Evolutionary conservation across 805 yeast genomes (phyloP).

Genomic region (Yarrowia sp.): DNA sequence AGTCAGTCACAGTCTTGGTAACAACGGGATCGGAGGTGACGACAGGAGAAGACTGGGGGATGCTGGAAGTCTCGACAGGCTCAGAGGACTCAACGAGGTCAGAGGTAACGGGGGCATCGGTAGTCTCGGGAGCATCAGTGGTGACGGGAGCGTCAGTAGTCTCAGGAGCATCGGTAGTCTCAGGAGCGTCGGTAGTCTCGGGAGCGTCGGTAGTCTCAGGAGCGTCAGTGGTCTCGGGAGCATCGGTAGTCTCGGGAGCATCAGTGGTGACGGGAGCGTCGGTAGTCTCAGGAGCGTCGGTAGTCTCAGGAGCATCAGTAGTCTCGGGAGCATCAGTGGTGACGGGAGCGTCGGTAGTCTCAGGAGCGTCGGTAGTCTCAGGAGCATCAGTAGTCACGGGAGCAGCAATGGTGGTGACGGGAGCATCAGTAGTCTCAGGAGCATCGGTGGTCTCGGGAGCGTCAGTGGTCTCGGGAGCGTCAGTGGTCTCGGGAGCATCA

Average conservation of each 20-base stretch:
- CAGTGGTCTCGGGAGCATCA: neutral
- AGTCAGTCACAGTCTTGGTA: neutral
- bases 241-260: neutral
- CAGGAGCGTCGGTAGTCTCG: neutral
- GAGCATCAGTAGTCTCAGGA: too few relatives aligned
- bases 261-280: neutral
- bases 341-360: neutral
- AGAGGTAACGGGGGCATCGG: neutral
- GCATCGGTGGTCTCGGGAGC: too few relatives aligned
- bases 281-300: too few relatives aligned
- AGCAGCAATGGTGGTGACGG: neutral
- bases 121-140: neutral
- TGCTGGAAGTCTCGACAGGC: neutral
- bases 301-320: too few relatives aligned
- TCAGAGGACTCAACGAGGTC: neutral
- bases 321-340: too few relatives aligned
- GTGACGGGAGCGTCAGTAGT: too few relatives aligned
- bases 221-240: neutral
- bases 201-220: neutral
- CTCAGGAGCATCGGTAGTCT: too few relatives aligned
- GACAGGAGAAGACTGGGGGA: neutral
- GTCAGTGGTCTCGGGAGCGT: neutral
- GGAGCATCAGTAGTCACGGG: neutral
- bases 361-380: neutral
- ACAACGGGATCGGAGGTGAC: neutral